Conservation (phyloP, 768 basidiomycete genomes). For the Tulasnella calospora region DNA sequence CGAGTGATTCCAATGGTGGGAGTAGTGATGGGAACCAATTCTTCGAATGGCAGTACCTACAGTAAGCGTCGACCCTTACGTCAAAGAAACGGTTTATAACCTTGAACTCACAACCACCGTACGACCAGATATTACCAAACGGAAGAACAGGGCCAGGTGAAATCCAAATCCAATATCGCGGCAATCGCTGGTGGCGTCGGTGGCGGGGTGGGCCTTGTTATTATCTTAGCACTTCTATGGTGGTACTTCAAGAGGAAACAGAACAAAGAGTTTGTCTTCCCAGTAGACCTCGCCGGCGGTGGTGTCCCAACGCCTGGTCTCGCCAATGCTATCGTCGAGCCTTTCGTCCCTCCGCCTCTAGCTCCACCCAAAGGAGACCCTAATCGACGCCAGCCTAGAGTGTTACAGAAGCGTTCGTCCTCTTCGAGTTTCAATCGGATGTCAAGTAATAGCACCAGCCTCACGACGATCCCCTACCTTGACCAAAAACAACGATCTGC, state of each 20-base stretch:
- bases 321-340: neutral
- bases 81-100: neutral
- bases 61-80: neutral
- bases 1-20: neutral
- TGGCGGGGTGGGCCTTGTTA: neutral
- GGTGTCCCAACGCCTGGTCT: neutral
- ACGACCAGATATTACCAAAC: neutral
- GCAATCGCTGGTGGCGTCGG: constrained; percentile 14
- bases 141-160: neutral
- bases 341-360: neutral
- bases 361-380: neutral
- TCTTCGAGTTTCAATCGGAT: neutral
- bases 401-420: neutral
- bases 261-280: neutral
- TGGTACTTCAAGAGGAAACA: neutral
- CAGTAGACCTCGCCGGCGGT: neutral
- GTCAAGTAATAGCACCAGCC: neutral
- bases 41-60: constrained; percentile 15
- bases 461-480: neutral
- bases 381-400: neutral
- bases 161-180: neutral
- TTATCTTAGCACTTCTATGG: neutral
- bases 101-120: neutral
- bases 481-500: neutral
- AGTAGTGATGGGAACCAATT: neutral